Conservation (phyloP, 306 rosid genomes). For the Hippophae gyantsensis region DNA sequence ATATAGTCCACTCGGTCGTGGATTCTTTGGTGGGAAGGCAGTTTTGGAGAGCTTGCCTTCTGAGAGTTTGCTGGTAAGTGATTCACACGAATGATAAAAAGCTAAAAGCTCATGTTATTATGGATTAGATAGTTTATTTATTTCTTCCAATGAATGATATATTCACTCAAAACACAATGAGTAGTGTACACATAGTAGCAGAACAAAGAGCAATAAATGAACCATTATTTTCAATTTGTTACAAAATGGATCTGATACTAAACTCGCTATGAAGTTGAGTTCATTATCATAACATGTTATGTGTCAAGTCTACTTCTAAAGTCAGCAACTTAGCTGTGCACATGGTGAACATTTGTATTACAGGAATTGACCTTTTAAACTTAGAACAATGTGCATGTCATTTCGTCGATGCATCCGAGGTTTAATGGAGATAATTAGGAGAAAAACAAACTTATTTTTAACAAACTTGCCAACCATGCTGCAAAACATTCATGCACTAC, state of each 20-base stretch:
- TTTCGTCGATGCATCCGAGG: slow-evolving; percentile 50
- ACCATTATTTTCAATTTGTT: too few relatives aligned
- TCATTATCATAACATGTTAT: neutral
- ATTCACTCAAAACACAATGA: neutral
- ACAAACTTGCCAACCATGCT: slow-evolving; percentile 37
- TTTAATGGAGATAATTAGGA: slow-evolving; percentile 56
- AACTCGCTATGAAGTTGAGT: too few relatives aligned
- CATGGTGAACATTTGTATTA: neutral
- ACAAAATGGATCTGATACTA: too few relatives aligned
- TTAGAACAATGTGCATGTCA: slow-evolving; percentile 10
- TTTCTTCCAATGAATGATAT: neutral
- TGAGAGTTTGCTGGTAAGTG: slow-evolving; percentile 47
- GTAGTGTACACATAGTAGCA: neutral
- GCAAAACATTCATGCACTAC: slow-evolving; percentile 44
- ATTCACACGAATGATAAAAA: slow-evolving; percentile 7
- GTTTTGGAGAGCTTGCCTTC: slow-evolving; percentile 40
- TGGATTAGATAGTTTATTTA: too few relatives aligned
- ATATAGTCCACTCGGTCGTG: slow-evolving; percentile 58
- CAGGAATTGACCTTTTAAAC: neutral
- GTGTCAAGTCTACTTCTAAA: neutral
- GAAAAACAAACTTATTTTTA: slow-evolving; percentile 44
- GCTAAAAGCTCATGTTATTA: neutral
- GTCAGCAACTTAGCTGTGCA: neutral
- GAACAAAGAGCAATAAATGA: too few relatives aligned
- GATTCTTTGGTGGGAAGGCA: slow-evolving; percentile 62